A percentile compares a stretch with the other conserved stretches of the same genome.
These are phyloP conservation scores for Colletotrichum sp. DNA, from an alignment of 2,329 filamentous ascomycete genomes.

Conservation along the genomic window DNA sequence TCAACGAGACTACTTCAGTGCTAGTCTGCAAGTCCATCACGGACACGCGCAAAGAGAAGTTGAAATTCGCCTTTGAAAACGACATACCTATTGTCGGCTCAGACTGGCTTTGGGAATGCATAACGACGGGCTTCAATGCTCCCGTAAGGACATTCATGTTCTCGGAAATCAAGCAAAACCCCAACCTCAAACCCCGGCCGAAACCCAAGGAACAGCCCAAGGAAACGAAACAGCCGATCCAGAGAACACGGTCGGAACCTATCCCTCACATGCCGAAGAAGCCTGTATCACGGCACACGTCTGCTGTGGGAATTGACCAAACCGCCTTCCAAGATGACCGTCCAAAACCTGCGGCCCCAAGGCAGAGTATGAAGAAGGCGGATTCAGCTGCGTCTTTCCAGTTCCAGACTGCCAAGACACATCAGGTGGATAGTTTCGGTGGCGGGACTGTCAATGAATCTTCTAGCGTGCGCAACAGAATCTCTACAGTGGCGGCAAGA, in stretches of 20 bases:
- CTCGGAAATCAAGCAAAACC: slow-evolving; percentile 41
- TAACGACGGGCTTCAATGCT: slow-evolving; percentile 59
- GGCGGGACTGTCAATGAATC: slow-evolving; percentile 39
- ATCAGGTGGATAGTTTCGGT: slow-evolving; percentile 32
- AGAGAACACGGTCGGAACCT: slow-evolving; percentile 15
- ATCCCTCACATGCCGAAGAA: neutral
- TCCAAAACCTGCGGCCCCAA: neutral
- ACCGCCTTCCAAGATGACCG: slow-evolving; percentile 41
- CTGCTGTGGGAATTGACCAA: slow-evolving; percentile 34
- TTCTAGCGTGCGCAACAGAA: slow-evolving; percentile 46
- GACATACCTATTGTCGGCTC: slow-evolving; percentile 80
- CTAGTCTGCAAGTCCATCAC: slow-evolving; percentile 71
- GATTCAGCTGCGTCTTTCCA: slow-evolving; percentile 33
- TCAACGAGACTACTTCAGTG: slow-evolving; percentile 75
- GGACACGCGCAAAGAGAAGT: slow-evolving; percentile 73
- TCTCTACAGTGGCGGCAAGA: slow-evolving; percentile 29
- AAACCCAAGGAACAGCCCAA: neutral
- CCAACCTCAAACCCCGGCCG: neutral
- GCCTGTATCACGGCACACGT: slow-evolving; percentile 26
- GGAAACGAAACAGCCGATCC: slow-evolving; percentile 9
- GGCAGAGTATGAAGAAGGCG: neutral
- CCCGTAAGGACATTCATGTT: slow-evolving; percentile 54
- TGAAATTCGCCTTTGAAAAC: slow-evolving; percentile 76
- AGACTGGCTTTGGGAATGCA: slow-evolving; percentile 86
- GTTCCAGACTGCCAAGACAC: slow-evolving; percentile 47